A percentile compares a stretch with the other conserved stretches of the same genome.
phyloP scores from a whole-genome alignment of 768 basidiomycete species.

The Coprinellus micaceus region DNA sequence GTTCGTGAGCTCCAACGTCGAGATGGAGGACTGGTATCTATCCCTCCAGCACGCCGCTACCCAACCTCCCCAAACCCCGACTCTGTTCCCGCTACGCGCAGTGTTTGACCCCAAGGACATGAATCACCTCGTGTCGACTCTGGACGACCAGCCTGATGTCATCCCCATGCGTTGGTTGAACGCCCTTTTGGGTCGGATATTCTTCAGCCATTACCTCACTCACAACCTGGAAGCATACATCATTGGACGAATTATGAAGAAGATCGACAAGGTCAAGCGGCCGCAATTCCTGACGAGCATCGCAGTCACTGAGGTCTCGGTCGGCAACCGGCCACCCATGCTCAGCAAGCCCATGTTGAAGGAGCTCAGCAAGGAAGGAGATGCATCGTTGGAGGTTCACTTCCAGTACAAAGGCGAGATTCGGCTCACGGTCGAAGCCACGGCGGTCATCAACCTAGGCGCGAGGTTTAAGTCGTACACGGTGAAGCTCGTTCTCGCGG shows the following conservation, averaged over 20 bases:
- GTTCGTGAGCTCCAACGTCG: slow-evolving; percentile 80
- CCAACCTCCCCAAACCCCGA: slow-evolving; percentile 58
- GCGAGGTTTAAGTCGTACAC: slow-evolving; percentile 83
- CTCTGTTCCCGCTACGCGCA: slow-evolving; percentile 52
- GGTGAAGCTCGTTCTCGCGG: slow-evolving; percentile 86
- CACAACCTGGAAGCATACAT: slow-evolving; percentile 78
- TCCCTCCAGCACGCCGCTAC: slow-evolving; percentile 73
- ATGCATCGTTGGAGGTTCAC: slow-evolving; percentile 85
- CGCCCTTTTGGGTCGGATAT: slow-evolving; percentile 86
- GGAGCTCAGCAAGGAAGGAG: slow-evolving; percentile 91
- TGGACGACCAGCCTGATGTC: slow-evolving; percentile 93
- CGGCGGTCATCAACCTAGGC: slow-evolving; percentile 81
- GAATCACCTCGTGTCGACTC: slow-evolving; percentile 72
- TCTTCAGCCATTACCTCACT: slow-evolving; percentile 90
- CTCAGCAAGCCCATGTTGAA: slow-evolving; percentile 98
- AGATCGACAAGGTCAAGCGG: slow-evolving; percentile 86
- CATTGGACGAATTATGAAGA: slow-evolving; percentile 87
- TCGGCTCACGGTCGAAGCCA: slow-evolving; percentile 85
- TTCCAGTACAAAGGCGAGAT: slow-evolving; percentile 84
- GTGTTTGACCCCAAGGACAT: slow-evolving; percentile 80
- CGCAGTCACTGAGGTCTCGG: slow-evolving; percentile 82
- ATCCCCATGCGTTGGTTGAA: slow-evolving; percentile 98
- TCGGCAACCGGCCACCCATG: slow-evolving; percentile 80
- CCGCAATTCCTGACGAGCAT: slow-evolving; percentile 84
- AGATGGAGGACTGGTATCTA: slow-evolving; percentile 98